phyloP scores from a whole-genome alignment of 2,329 filamentous ascomycete species.

The Penicillium sp. region DNA sequence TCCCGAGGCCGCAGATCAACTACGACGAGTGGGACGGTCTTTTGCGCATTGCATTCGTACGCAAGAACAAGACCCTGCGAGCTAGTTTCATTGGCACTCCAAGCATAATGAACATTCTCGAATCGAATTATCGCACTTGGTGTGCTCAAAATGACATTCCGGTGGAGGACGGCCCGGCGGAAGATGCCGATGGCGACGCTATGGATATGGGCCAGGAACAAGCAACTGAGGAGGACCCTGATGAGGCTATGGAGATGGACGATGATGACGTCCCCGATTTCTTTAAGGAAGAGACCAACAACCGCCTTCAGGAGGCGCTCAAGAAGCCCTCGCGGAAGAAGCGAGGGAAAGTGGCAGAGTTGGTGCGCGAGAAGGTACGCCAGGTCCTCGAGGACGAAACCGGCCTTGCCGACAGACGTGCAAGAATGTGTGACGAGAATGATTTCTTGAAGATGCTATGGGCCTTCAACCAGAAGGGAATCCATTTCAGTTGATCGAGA shows the following conservation, averaged over 20 bases:
- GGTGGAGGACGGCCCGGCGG: constrained; percentile 64
- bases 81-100: constrained; percentile 77
- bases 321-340: constrained; percentile 61
- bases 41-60: constrained; percentile 74
- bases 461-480: constrained; percentile 87
- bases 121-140: constrained; percentile 85
- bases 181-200: constrained; percentile 32
- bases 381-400: constrained; percentile 81
- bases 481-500: constrained; percentile 72
- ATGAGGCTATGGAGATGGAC: constrained; percentile 53
- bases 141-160: constrained; percentile 81
- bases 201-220: constrained; percentile 37
- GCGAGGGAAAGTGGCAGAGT: constrained; percentile 74
- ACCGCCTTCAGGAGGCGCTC: constrained; percentile 40
- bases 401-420: constrained; percentile 73
- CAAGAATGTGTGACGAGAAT: constrained; percentile 85
- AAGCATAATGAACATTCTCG: constrained; percentile 77
- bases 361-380: constrained; percentile 83
- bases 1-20: constrained; percentile 78
- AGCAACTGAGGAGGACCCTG: constrained; percentile 47
- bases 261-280: constrained; percentile 71
- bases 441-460: constrained; percentile 81
- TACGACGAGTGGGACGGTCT: constrained; percentile 96
- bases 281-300: constrained; percentile 64
- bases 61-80: constrained; percentile 88